Evolutionary conservation across 2,329 filamentous ascomycete genomes (phyloP), one percentile per base, ranked within the genome.

Genomic region (Pseudovirgaria hyperparasitica): DNA sequence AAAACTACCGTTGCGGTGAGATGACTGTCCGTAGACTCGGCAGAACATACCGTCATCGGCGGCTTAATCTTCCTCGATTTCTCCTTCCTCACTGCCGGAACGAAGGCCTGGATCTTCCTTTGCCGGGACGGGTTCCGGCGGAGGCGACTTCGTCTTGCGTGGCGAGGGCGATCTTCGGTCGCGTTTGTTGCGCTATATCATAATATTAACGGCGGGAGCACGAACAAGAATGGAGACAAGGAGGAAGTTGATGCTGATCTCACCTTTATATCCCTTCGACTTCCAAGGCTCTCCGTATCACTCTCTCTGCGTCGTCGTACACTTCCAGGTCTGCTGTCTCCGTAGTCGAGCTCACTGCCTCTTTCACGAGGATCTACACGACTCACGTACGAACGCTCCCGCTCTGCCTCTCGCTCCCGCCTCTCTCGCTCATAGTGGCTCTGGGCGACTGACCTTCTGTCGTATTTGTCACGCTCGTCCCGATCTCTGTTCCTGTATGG

Each of bases 61-160:
- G 22, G 23, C 15, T 27, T 59, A 62, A 32, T 62, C 54, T 63
- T 96, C 86, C 56, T 93, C 90, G 43, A 98, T 96, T 61, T 98
- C 90, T 27, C 90, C 90, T 57, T 98, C 90, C 58, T 98, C 90
- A 47, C 86, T 94, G 28, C 90, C 90, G 32, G 81, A 87, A 45
- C 81, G 76, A 30, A 85, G 64, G 30, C 65, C 62, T 27, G 72
- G 63, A 38, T 80, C 74, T 33, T 70, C 59, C 38, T 65, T 60
- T 25, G 41, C 30, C 11, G 43, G 37, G 26, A 46, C 44, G 20
- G 47, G 45, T 28, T 50, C 35, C 16, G 23, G 34, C 19, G 45
- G 32, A 15, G 51, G 46, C 63, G 61, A 46, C 60, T 62, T 38
- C 48, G 52, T 46, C 25, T 76, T 71, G 48, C 63, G 65, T 40